These are phyloP conservation scores for Malus domestica DNA, from an alignment of 306 rosid species.

Conservation along the genomic window DNA sequence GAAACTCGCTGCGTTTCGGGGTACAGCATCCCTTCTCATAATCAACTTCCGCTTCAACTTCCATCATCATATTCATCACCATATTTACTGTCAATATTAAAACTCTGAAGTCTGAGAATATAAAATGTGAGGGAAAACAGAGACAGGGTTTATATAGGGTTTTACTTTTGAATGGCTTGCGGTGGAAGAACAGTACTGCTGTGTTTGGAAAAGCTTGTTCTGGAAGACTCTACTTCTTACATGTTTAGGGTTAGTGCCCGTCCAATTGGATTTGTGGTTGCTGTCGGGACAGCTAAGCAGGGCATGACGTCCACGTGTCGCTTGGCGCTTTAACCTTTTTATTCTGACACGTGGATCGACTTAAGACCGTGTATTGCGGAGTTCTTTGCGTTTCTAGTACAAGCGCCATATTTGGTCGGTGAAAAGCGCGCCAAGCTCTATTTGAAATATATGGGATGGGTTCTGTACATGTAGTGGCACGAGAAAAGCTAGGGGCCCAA, in stretches of 20 bases:
- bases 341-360: neutral
- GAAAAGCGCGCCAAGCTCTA: neutral
- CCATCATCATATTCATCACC: neutral
- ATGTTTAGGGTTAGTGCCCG: neutral
- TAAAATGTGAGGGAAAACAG: neutral
- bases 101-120: no score
- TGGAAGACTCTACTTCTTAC: constrained; percentile 1
- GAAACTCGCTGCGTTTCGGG: constrained; percentile 48
- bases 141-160: neutral
- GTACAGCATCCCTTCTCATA: constrained; percentile 31
- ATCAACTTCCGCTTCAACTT: neutral
- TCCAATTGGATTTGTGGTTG: neutral
- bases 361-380: neutral
- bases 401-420: neutral
- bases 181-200: neutral
- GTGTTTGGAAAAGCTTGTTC: constrained; percentile 7
- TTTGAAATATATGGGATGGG: neutral
- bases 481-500: neutral
- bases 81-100: neutral
- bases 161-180: neutral
- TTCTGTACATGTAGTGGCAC: neutral
- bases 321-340: neutral
- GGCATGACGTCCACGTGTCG: constrained; percentile 2
- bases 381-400: neutral
- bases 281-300: constrained; percentile 5